Evolutionary conservation across 148 eudicot genomes (phyloP).

Genomic region (Rhododendron simsii): DNA sequence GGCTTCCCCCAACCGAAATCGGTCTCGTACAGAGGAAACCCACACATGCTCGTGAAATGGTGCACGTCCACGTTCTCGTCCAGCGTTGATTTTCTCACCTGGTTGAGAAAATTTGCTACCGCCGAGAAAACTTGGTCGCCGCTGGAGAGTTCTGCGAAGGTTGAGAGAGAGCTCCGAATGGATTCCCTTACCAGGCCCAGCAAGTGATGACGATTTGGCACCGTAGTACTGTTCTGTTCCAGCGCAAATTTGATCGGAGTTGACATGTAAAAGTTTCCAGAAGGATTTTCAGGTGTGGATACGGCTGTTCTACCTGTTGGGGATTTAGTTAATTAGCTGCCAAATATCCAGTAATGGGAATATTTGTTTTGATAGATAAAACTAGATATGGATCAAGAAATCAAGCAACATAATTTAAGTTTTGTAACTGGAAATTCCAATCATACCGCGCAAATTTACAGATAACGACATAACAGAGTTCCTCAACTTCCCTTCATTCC

Average conservation of each 20-base stretch:
- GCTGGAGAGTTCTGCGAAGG: background rate
- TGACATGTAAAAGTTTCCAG: background rate
- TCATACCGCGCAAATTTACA: background rate
- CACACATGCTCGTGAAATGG: background rate
- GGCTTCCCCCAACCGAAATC: slow-evolving; percentile 9
- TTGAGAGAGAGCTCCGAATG: background rate
- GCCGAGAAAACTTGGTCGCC: background rate
- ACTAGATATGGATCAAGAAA: no score
- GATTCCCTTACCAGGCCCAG: background rate
- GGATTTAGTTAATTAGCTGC: background rate
- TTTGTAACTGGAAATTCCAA: background rate
- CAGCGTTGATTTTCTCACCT: no score
- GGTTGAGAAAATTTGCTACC: background rate
- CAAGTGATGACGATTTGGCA: background rate
- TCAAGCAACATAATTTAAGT: no score
- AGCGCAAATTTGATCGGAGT: background rate
- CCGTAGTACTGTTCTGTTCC: background rate
- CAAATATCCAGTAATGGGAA: background rate
- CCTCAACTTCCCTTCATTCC: background rate
- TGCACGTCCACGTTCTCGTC: background rate
- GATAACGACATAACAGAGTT: background rate
- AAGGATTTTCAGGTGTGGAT: background rate
- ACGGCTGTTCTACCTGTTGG: background rate
- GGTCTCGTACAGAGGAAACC: background rate
- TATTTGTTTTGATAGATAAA: no score